Percentiles rank a stretch among this genome's conserved stretches.
phyloP scores from a whole-genome alignment of 306 rosid species.

The Pachyrhizus erosus region DNA sequence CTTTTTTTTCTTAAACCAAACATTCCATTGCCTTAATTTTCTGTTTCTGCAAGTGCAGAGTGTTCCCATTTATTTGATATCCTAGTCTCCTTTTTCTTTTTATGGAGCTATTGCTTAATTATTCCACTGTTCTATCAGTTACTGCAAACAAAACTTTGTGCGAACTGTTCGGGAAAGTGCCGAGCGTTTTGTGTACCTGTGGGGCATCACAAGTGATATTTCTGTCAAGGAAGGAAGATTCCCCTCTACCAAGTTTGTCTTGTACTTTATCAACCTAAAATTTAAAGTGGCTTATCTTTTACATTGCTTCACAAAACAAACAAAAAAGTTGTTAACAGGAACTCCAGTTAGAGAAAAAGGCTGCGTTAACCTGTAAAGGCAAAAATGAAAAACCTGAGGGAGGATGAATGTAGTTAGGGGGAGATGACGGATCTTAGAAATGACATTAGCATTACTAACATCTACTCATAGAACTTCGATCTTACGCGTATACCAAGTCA shows the following conservation, averaged over 20 bases:
- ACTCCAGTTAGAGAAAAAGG: neutral
- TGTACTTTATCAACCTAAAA: neutral
- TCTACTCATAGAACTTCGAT: neutral
- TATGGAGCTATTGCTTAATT: neutral
- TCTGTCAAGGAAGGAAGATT: neutral
- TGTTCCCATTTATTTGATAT: neutral
- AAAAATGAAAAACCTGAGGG: neutral
- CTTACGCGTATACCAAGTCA: neutral
- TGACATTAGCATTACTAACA: neutral
- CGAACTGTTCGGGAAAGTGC: neutral
- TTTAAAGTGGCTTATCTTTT: neutral
- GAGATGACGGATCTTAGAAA: slow-evolving; percentile 2
- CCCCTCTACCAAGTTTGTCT: neutral
- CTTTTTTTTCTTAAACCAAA: too few species aligned
- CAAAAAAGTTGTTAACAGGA: neutral
- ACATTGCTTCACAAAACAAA: neutral
- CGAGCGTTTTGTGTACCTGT: neutral
- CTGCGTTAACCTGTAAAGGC: neutral
- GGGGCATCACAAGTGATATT: neutral
- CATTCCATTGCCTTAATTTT: neutral
- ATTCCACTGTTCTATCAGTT: neutral
- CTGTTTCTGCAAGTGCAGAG: too few species aligned
- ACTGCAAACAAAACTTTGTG: neutral
- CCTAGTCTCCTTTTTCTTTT: neutral
- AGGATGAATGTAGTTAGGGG: neutral